Conservation (phyloP, 805 yeast species). For the Scheffersomyces coipomensis region DNA sequence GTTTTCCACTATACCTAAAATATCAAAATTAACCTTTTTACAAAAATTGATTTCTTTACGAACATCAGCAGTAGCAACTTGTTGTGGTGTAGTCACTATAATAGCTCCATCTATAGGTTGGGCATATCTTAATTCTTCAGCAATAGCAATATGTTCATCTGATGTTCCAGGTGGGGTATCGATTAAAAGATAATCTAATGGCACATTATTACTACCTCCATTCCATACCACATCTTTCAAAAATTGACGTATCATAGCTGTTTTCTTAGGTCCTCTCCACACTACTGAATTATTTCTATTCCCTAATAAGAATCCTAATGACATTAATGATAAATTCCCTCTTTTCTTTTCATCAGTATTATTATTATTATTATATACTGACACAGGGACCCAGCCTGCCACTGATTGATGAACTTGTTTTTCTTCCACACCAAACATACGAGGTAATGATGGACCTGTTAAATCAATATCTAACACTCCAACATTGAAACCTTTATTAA, state of each 20-base stretch:
- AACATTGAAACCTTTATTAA: constrained; percentile 69
- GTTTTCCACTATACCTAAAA: constrained; percentile 88
- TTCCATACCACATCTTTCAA: constrained; percentile 85
- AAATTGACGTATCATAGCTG: constrained; percentile 96
- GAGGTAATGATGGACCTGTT: constrained; percentile 94
- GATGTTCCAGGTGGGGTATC: constrained; percentile 99
- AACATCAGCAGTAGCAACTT: constrained; percentile 91
- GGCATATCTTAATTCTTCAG: constrained; percentile 76
- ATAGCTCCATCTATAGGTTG: constrained; percentile 84
- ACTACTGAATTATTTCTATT: constrained; percentile 89
- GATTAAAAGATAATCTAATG: constrained; percentile 72
- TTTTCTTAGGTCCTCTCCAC: constrained; percentile 98
- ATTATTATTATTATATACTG: constrained; percentile 19
- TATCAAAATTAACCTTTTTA: constrained; percentile 72
- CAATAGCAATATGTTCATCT: constrained; percentile 96
- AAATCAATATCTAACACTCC: constrained; percentile 94
- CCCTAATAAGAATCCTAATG: constrained; percentile 81
- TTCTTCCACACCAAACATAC: constrained; percentile 90
- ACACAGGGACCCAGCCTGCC: constrained; percentile 92
- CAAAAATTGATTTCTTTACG: constrained; percentile 92
- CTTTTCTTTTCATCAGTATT: constrained; percentile 15
- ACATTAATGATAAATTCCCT: constrained; percentile 64
- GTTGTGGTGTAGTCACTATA: constrained; percentile 94
- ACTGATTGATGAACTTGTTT: constrained; percentile 77
- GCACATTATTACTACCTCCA: constrained; percentile 45